Evolutionary conservation across 2,329 filamentous ascomycete genomes (phyloP).

Genomic region (Colletotrichum sp.): DNA sequence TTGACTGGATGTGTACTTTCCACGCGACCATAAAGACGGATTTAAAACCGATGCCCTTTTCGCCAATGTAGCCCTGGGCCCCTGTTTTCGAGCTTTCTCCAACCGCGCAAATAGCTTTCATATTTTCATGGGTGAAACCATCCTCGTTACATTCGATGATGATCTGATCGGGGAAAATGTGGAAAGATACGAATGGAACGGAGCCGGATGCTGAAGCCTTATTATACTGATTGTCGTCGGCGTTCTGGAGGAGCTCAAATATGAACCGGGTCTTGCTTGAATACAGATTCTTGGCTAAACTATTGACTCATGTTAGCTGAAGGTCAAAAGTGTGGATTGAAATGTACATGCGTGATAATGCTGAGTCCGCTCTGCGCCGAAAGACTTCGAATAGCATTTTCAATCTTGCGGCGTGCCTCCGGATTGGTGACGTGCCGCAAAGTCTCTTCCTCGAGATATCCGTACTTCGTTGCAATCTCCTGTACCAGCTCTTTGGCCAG

Average conservation of each 20-base stretch:
- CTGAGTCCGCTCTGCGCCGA: not conserved
- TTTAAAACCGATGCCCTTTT: conserved; percentile 58
- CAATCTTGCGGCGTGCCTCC: not conserved
- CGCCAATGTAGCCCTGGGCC: conserved; percentile 49
- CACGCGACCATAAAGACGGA: conserved; percentile 52
- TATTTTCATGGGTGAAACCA: conserved; percentile 45
- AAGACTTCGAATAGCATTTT: not conserved
- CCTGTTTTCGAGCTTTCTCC: conserved; percentile 49
- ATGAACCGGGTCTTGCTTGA: conserved; percentile 39
- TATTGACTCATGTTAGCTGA: not conserved
- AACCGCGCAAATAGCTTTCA: conserved; percentile 50
- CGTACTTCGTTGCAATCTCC: fast-evolving
- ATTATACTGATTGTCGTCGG: conserved; percentile 53
- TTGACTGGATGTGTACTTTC: conserved; percentile 49
- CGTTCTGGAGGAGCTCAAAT: conserved; percentile 59
- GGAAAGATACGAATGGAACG: conserved; percentile 30
- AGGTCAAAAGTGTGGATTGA: fast-evolving
- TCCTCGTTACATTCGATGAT: conserved; percentile 56
- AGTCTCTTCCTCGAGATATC: not conserved
- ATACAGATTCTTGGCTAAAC: not conserved
- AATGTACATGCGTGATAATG: not conserved
- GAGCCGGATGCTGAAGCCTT: conserved; percentile 26
- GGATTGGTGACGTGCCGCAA: not conserved
- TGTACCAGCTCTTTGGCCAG: not conserved
- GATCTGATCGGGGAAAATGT: conserved; percentile 39